Evolutionary conservation across 116 monocot species (phyloP).

Genomic region (Trichopus zeylanicus): DNA sequence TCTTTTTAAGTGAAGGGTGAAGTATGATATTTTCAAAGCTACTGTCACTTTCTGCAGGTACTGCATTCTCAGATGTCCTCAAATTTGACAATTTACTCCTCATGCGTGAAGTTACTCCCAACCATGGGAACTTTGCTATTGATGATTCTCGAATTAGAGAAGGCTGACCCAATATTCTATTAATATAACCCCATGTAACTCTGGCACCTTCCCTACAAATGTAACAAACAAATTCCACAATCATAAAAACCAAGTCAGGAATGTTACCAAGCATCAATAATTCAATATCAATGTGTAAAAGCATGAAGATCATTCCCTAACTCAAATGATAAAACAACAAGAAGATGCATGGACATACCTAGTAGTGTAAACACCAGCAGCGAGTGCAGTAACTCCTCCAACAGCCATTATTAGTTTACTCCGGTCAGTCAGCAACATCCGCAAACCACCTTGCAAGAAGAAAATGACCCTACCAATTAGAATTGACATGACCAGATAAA

Average conservation of each 20-base stretch:
- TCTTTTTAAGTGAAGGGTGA: constrained; percentile 73
- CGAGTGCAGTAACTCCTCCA: constrained; percentile 89
- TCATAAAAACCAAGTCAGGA: too few relatives aligned
- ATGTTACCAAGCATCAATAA: too few relatives aligned
- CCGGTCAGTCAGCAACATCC: constrained; percentile 66
- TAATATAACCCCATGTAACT: constrained; percentile 89
- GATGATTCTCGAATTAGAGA: constrained; percentile 95
- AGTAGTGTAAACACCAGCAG: constrained; percentile 94
- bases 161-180: constrained; percentile 87
- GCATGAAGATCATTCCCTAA: too few relatives aligned
- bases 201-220: constrained; percentile 78
- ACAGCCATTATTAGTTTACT: constrained; percentile 77
- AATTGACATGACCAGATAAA: not conserved
- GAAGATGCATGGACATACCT: constrained; percentile 31
- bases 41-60: constrained; percentile 13
- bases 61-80: constrained; percentile 7
- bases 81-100: constrained; percentile 20
- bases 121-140: constrained; percentile 77
- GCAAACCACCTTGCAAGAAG: constrained; percentile 61
- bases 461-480: not conserved
- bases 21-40: constrained; percentile 69
- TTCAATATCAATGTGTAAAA: too few relatives aligned
- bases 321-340: too few relatives aligned
- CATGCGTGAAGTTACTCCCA: constrained; percentile 36
- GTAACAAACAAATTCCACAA: not conserved